Base-by-base conservation (phyloP, 2,329 filamentous ascomycete species). In the Penicillium hesseltinei region DNA sequence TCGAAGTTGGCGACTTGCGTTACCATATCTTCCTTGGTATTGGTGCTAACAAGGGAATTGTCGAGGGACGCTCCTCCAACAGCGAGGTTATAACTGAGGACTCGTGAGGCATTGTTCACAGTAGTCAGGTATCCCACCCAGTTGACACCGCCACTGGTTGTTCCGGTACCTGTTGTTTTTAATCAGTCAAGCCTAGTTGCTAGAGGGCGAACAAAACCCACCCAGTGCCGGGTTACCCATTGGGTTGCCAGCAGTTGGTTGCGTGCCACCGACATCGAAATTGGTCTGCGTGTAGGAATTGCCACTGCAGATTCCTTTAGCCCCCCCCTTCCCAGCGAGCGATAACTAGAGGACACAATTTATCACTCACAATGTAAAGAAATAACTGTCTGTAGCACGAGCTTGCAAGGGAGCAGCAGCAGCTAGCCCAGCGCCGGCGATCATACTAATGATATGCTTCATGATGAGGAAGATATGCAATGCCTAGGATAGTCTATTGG, bases 241-340 rank as follows among this genome's bases (percentile, higher is more conserved):
- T 0, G 85, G 84, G 64, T 86, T 84, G 6, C 72, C 70, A 5
- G 75, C 61, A 8, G 77, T 81, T 1, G 86, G 84, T 38, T 84
- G 79, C 0, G 77, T 71, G 23, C 77, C 75, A 11, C 73, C 78
- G 42, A 80, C 73, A 57, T 85, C 73, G 71, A 88, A 89, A 9
- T 81, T 81, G 2, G 82, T 85, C 59, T 81, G 79, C 1, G 82
- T 82, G 71, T 86, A 87, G 3, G 82, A 85, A 65, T 87, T 82
- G 42, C 84, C 84, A 62, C 81, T 82, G 53, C 39, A 11, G 33
- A 19, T 3, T 1, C 35, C 13, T 50, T 39, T 1, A 36, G n/a
- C 38, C 47, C n/a, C 38, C 47, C n/a, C 25, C 27, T 21, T 19
- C 27, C 21, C 17, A 33, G 2, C 10, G 10, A 17, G 0, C 5